Evolutionary conservation across 2,329 filamentous ascomycete genomes (phyloP).

Genomic region (Aspergillus sp.): DNA sequence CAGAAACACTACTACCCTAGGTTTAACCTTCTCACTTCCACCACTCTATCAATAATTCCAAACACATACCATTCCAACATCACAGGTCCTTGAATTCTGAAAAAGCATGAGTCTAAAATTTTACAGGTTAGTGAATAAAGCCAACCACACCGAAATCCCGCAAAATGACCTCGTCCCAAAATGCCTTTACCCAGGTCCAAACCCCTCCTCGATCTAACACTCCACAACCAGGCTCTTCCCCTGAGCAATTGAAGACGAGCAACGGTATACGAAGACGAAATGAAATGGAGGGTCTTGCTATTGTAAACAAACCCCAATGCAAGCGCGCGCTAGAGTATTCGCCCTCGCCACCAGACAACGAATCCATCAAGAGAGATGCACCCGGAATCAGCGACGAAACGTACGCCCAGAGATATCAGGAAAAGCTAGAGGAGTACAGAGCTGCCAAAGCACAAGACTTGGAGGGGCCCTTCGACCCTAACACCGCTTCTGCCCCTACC

Average conservation of each 20-base stretch:
- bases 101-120: neutral
- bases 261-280: neutral
- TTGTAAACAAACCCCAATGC: neutral
- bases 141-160: neutral
- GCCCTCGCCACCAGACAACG: neutral
- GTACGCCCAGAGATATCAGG: neutral
- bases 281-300: neutral
- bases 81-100: neutral
- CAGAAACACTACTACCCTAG: neutral
- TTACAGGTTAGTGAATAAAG: neutral
- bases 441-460: slow-evolving; percentile 10
- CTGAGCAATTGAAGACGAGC: neutral
- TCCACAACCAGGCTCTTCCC: neutral
- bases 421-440: slow-evolving; percentile 6
- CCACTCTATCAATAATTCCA: neutral
- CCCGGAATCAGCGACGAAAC: neutral
- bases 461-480: slow-evolving; percentile 1
- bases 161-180: neutral
- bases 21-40: neutral
- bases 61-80: neutral
- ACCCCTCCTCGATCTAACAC: neutral
- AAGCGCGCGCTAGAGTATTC: neutral
- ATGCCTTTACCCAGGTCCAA: neutral
- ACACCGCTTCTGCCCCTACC: neutral
- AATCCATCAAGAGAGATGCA: neutral